Evolutionary conservation across 345 rosid species (phyloP), one percentile per base, ranked within the genome.

Genomic region (Hibiscus trionum): DNA sequence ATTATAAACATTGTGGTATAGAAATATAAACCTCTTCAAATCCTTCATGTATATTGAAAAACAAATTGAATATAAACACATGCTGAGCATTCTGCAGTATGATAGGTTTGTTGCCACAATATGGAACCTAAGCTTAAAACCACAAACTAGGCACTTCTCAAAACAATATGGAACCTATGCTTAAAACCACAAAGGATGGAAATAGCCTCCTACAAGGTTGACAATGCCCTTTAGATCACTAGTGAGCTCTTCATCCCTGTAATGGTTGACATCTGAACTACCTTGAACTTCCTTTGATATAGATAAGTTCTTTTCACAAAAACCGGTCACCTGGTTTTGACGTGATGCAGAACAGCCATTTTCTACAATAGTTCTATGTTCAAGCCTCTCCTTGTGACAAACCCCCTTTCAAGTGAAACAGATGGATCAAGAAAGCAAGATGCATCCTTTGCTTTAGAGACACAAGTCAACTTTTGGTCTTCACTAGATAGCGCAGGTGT

Each of bases 161-260:
- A 19, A 49, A 26, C 56, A 49, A 21, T 39, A 53, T 65, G 59
- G 29, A 69, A 46, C n/a, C 68, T 63, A 55, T 10, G 16, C 46
- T 58, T 31, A 71, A 31, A 46, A 29, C 33, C 55, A 96, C 78
- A 77, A 58, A 37, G 88, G 96, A 69, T 86, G 96, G 68, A 84
- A 77, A 84, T 95, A 95, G 84, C 96, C 83, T 75, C 99, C 99
- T 59, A 87, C 78, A 74, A 86, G 79, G 59, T 85, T 84, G 80
- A 75, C 65, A 67, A 53, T 76, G 69, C 83, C 84, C 50, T 77
- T 77, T 63, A 88, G 80, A 69, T 90, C 86, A 81, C 77, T 79
- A 64, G 74, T 66, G 70, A 75, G 47, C 75, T 80, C 83, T 68
- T 83, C 42, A 80, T 76, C 78, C 72, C 74, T 74, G 69, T 72